Conservation (phyloP, 192 early-diverging fungal genomes). For the Entomortierella beljakovae region DNA sequence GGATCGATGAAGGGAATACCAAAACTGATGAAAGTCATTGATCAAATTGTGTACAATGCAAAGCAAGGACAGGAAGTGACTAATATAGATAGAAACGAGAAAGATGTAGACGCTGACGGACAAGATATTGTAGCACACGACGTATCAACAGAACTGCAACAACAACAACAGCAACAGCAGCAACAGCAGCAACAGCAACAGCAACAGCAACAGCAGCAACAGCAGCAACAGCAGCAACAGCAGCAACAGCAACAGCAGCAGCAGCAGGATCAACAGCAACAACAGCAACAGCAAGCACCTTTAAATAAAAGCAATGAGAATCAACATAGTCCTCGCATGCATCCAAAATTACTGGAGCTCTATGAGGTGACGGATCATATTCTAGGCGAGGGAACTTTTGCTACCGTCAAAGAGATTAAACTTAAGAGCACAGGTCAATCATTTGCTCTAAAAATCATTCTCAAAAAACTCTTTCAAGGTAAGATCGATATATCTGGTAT, state of each 20-base stretch:
- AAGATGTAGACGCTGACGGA: no score
- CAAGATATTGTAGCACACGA: no score
- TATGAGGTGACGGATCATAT: conserved; percentile 63
- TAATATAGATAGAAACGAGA: no score
- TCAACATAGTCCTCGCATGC: conserved; percentile 23
- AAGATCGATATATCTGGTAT: conserved; percentile 13
- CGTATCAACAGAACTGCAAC: no score
- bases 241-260: conserved; percentile 1
- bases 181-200: neutral
- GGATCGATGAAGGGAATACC: conserved; percentile 3
- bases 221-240: neutral
- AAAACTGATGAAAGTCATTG: conserved; percentile 23
- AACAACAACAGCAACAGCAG: neutral
- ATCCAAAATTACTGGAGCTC: conserved; percentile 38
- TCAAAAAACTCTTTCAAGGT: conserved; percentile 67
- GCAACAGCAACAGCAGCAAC: neutral
- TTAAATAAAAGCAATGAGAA: neutral
- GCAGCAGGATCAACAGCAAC: neutral
- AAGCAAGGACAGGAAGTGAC: neutral
- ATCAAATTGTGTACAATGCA: conserved; percentile 3
- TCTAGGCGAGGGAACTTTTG: conserved; percentile 67
- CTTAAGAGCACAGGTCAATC: conserved; percentile 64
- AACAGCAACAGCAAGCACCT: neutral
- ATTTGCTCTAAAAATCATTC: conserved; percentile 83
- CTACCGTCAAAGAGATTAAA: conserved; percentile 73